Conservation (phyloP, 2,329 filamentous ascomycete genomes). For the Canariomyces notabilis region DNA sequence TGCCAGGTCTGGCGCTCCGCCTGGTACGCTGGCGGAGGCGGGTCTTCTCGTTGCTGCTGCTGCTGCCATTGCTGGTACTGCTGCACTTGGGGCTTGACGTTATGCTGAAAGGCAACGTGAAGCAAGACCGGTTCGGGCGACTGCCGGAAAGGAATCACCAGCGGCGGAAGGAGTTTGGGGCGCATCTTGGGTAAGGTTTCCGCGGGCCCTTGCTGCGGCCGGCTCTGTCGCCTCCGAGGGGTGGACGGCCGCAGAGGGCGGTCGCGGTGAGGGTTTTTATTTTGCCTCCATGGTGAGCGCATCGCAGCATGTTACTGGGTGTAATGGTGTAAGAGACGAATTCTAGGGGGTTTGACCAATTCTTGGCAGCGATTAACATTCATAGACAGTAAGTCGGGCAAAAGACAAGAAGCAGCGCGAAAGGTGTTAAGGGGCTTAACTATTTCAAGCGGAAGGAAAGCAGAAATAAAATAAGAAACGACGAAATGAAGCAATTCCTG, state of each 20-base stretch:
- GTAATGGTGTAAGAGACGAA: background rate
- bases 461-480: too few species aligned
- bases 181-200: slow-evolving; percentile 4
- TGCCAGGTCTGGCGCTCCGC: too few species aligned
- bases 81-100: background rate
- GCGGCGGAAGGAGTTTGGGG: slow-evolving; percentile 4
- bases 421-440: too few species aligned
- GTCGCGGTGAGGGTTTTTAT: slow-evolving; percentile 1
- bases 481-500: too few species aligned
- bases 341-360: too few species aligned
- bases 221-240: background rate
- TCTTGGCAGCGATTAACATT: background rate
- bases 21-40: background rate
- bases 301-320: background rate
- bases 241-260: background rate
- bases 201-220: background rate
- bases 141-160: slow-evolving; percentile 1
- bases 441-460: too few species aligned
- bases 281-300: background rate
- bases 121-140: slow-evolving; percentile 1
- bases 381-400: background rate
- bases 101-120: background rate
- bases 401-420: too few species aligned
- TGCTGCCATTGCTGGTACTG: background rate
- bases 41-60: background rate